Evolutionary conservation across 2,329 filamentous ascomycete species (phyloP).

Genomic region (Sporothrix humicola): DNA sequence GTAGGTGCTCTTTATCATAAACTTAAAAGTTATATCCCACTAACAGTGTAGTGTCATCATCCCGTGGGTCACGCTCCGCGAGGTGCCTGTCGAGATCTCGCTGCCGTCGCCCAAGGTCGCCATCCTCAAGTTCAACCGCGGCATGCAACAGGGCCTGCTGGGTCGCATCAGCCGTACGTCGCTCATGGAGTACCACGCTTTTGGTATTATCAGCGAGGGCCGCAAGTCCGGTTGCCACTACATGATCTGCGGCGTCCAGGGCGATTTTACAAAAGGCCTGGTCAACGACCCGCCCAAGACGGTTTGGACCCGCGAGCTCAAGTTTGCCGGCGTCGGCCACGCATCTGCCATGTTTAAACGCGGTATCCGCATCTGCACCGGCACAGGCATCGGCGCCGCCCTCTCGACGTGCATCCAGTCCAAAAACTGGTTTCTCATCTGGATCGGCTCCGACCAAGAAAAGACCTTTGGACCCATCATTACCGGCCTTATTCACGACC

Average conservation of each 20-base stretch:
- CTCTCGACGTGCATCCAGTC: conserved; percentile 51
- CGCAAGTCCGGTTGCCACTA: conserved; percentile 47
- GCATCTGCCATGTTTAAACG: conserved; percentile 52
- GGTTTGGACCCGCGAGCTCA: conserved; percentile 50
- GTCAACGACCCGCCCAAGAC: conserved; percentile 49
- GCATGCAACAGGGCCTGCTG: conserved; percentile 51
- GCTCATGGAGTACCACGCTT: conserved; percentile 52
- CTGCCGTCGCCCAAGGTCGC: conserved; percentile 50
- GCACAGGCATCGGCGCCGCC: conserved; percentile 50
- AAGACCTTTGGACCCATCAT: conserved; percentile 51
- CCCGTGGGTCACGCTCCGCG: conserved; percentile 49
- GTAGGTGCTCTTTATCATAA: conserved; percentile 37
- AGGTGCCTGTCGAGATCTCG: conserved; percentile 49
- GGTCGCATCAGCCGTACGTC: conserved; percentile 51
- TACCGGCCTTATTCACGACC: conserved; percentile 46
- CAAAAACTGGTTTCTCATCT: conserved; percentile 51
- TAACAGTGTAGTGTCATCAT: conserved; percentile 47
- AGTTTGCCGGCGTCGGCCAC: conserved; percentile 51
- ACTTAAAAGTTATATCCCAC: conserved; percentile 26
- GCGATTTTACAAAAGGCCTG: conserved; percentile 49
- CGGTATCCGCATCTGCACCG: conserved; percentile 51
- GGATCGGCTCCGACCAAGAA: conserved; percentile 52
- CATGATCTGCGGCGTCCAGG: conserved; percentile 52
- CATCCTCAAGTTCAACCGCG: conserved; percentile 48
- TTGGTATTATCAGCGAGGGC: conserved; percentile 51